Percentiles rank a stretch among this genome's conserved stretches.
These are phyloP conservation scores for Lyophyllum semitale DNA, from an alignment of 768 basidiomycete genomes.

Conservation along the genomic window DNA sequence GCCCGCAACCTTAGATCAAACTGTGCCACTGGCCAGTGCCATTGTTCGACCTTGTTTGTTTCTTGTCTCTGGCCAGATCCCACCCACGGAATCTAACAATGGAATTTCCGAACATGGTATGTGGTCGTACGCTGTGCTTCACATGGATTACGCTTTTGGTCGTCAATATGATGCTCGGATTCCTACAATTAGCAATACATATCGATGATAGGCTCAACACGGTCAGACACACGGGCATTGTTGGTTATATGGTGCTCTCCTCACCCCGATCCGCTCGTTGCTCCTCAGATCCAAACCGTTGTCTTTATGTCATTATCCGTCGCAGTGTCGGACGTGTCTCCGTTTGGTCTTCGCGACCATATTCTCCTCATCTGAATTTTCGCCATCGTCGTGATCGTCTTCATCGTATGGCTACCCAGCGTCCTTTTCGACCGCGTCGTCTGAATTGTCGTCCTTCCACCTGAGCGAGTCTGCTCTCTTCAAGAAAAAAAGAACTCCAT, in stretches of 20 bases:
- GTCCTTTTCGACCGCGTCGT: constrained; percentile 16
- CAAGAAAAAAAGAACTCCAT: constrained; percentile 54
- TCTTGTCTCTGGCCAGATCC: background rate
- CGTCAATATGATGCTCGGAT: background rate
- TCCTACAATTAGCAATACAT: background rate
- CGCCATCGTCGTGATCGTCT: too few relatives aligned
- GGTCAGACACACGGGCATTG: background rate
- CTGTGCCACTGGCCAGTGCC: constrained; percentile 4
- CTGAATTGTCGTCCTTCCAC: constrained; percentile 11
- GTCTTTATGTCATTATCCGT: constrained; percentile 28
- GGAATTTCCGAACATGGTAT: background rate
- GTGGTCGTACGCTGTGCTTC: background rate
- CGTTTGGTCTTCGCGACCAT: background rate
- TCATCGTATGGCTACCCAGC: constrained; percentile 16
- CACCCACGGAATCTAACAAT: background rate
- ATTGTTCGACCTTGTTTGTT: constrained; percentile 5
- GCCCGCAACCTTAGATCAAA: constrained; percentile 1
- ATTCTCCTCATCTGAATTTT: background rate
- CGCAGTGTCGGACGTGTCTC: constrained; percentile 5
- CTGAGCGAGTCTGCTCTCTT: background rate
- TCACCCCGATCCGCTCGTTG: constrained; percentile 42
- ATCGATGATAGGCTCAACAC: background rate
- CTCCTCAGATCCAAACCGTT: constrained; percentile 42
- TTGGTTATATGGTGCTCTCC: constrained; percentile 30
- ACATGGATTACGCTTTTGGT: background rate